phyloP scores from a whole-genome alignment of 495 filamentous ascomycete genomes.

The Mytilinidion resinicola region DNA sequence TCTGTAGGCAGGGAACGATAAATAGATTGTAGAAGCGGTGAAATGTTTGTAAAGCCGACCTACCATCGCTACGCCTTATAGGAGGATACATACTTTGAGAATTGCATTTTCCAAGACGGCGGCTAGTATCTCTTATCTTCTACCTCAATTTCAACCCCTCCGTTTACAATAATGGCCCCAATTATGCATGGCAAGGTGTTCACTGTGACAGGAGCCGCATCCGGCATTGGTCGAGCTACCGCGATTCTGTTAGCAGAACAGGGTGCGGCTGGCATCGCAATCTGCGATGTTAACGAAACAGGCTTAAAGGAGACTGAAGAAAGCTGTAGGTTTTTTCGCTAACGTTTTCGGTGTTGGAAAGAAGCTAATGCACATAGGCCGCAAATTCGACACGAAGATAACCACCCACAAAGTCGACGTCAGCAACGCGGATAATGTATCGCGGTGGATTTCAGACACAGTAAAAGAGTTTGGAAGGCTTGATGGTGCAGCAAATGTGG shows the following conservation, averaged over 20 bases:
- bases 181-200: neutral
- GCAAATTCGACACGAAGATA: neutral
- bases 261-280: neutral
- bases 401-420: neutral
- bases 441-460: neutral
- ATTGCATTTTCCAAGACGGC: neutral
- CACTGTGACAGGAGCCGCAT: neutral
- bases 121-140: neutral
- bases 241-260: neutral
- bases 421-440: neutral
- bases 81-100: neutral
- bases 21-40: neutral
- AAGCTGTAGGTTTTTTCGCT: neutral
- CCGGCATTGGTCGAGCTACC: neutral
- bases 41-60: neutral
- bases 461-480: neutral
- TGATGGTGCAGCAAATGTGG: too few relatives aligned
- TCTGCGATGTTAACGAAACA: neutral
- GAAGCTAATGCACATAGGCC: neutral
- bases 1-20: neutral
- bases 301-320: neutral
- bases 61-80: neutral
- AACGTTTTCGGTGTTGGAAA: neutral
- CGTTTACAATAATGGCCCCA: neutral
- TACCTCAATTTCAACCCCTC: neutral